Conservation (phyloP, 2,329 filamentous ascomycete genomes). For the Trichoderma sp. region DNA sequence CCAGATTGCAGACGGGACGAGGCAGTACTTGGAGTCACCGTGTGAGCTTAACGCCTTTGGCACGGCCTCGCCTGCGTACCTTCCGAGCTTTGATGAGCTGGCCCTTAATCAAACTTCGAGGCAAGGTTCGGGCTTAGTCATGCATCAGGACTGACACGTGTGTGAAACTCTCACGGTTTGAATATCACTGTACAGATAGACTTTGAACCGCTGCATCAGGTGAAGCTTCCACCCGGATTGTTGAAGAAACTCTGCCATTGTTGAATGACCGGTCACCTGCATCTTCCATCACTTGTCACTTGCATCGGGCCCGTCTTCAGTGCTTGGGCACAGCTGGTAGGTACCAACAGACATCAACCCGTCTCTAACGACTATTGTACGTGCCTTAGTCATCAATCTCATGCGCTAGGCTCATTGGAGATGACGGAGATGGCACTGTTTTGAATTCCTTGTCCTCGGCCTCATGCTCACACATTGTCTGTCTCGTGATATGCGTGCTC, state of each 20-base stretch:
- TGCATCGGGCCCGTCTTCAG: too few species aligned
- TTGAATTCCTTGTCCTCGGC: constrained; percentile 8
- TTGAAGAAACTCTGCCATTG: too few species aligned
- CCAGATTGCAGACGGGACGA: background rate
- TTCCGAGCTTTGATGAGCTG: constrained; percentile 1
- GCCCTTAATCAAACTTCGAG: constrained; percentile 17
- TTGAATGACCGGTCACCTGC: too few species aligned
- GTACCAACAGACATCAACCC: too few species aligned
- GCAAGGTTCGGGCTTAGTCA: constrained; percentile 15
- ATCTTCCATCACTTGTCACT: too few species aligned
- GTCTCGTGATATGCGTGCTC: constrained; percentile 1
- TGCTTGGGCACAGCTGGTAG: too few species aligned
- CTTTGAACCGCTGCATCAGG: too few species aligned
- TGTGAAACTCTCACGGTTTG: too few species aligned
- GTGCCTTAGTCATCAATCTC: background rate
- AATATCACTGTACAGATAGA: too few species aligned
- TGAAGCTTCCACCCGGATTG: too few species aligned
- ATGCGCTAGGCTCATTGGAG: background rate
- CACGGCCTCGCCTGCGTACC: background rate
- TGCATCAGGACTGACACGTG: too few species aligned
- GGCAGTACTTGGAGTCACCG: background rate
- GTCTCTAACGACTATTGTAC: too few species aligned
- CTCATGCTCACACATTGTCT: background rate
- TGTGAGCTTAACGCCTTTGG: background rate
- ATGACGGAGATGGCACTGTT: background rate